These are phyloP conservation scores for Manihot esculenta DNA, from an alignment of 441 rosid genomes.

Conservation along the genomic window DNA sequence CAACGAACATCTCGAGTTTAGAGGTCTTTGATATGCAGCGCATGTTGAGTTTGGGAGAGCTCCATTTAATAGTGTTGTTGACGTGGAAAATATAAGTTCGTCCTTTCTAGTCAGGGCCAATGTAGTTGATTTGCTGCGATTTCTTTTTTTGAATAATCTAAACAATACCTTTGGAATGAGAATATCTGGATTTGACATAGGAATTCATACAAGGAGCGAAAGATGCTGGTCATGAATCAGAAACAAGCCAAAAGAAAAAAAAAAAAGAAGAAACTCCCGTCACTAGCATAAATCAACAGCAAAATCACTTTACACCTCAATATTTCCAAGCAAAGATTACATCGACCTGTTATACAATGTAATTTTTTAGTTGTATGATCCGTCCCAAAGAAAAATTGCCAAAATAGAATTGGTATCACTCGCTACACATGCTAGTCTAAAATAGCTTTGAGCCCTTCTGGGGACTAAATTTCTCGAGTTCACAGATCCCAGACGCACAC, in stretches of 20 bases:
- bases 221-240: neutral
- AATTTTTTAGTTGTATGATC: neutral
- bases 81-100: neutral
- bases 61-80: neutral
- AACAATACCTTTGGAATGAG: neutral
- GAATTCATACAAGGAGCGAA: neutral
- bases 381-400: constrained; percentile 3
- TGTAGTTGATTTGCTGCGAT: neutral
- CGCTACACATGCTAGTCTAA: constrained; percentile 1
- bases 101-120: neutral
- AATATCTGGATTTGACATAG: too few species aligned
- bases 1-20: too few species aligned
- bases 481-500: constrained; percentile 1
- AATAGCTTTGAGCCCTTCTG: constrained; percentile 1
- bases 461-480: neutral
- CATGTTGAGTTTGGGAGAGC: neutral
- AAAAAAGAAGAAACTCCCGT: neutral
- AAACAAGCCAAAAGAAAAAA: too few species aligned
- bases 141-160: neutral
- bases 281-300: neutral
- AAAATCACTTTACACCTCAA: neutral
- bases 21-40: neutral
- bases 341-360: constrained; percentile 4
- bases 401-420: neutral
- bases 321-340: constrained; percentile 1